Base-by-base conservation (phyloP, 345 rosid genomes). In the Abelmoschus esculentus region DNA sequence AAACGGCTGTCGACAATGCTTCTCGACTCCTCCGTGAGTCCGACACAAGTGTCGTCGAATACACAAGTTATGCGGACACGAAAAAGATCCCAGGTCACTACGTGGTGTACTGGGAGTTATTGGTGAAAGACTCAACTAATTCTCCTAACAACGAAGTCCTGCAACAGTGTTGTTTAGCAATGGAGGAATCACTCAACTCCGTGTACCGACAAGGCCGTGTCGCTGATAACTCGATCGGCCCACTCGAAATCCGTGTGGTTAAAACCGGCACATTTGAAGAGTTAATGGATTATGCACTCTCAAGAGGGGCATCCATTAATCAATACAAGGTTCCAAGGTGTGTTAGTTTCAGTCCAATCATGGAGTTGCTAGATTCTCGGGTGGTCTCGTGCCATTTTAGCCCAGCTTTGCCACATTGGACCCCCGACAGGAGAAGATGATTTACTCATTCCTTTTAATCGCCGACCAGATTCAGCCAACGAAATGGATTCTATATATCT, bases 291-390 rank as follows among this genome's bases (percentile, higher is more conserved):
- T 91, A 91, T 55, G 96, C 97, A 2, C 90, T 95, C 60, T 90
- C 99, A 15, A 83, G 96, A 57, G 97, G 99, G 0, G 99, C 99
- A 0, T 95, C 99, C 3, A 95, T 95, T 58, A 95, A 95, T 65
- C 99, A 95, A 76, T 95, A 95, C 60, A 95, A 95, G 80, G 99
- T 85, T 47, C 97, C 99, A 9, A 81, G 99, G 76, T 95, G 99
- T 74, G 97, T 95, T 2, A 95, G 83, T 76, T 91, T 83, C 71
- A 86, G 88, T 7, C 97, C 99, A 4, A 91, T 91, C 11, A 79
- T 91, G 86, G 97, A 95, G 80, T 70, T 95, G 70, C 87, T 95
- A 3, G 96, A 91, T 80, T 88, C 90, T 11, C 83, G 96, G 74
- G 89, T 88, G 55, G 81, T 83, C 44, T 86, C 93, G 56, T 70